Evolutionary conservation across 1,284 basidiomycete genomes (phyloP), one percentile per base, ranked within the genome.

Genomic region (Trametes versicolor): DNA sequence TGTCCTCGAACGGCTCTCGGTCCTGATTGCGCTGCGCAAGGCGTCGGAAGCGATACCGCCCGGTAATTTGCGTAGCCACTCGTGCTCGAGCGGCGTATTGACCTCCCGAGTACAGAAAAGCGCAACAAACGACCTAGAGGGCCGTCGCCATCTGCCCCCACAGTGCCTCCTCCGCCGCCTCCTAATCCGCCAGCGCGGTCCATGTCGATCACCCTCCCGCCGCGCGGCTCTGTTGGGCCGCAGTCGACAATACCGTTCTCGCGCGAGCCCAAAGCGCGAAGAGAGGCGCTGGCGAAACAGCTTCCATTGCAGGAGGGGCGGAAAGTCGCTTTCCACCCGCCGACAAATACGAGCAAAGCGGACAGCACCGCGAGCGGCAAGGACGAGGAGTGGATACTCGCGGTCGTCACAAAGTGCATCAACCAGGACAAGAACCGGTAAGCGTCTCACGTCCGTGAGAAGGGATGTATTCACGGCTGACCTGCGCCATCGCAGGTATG

Each of bases 301-400:
- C 78, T 90, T 4, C 90, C 91, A 17, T 79, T 94, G 29, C 87
- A 87, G 71, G 84, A 86, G 73, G 88, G 88, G 19, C 82, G 92
- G 58, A 92, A 90, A 69, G 92, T 94, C 10, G 92, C 91, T 2
- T 94, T 94, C 70, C 90, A 90, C 75, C 90, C 89, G 9, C 88
- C 89, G 21, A 79, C 75, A 17, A 78, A 73, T 34, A 59, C 76
- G 65, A 76, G 82, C 72, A 81, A 90, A 79, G 73, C 79, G 60
- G 83, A 87, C 52, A 78, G 78, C 27, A 76, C 77, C 23, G 73
- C 70, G 21, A 76, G 75, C 19, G 86, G 89, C 51, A 82, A 82
- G 17, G 90, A 92, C 63, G 89, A 92, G 72, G 87, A 88, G 21
- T 94, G 92, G 92, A 94, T 94, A 64, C 78, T 94, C 60, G 93